Percentiles rank a stretch among this genome's conserved stretches.
phyloP scores from a whole-genome alignment of 352 stramenopile genomes.

The Phytophthora capsici region DNA sequence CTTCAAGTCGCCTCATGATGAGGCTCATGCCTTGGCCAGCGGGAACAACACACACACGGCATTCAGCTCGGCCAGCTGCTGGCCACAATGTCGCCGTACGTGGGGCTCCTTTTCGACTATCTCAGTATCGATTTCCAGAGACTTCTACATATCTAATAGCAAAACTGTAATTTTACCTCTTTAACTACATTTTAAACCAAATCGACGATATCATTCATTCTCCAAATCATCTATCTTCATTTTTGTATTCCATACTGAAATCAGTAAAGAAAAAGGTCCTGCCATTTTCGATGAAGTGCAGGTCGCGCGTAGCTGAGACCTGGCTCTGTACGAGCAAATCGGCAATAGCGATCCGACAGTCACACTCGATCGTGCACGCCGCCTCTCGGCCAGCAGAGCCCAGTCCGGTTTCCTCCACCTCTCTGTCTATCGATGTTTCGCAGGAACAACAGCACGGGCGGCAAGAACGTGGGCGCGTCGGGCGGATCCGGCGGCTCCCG shows the following conservation, averaged over 20 bases:
- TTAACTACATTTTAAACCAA: too few relatives aligned
- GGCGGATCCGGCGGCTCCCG: slow-evolving; percentile 33
- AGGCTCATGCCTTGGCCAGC: slow-evolving; percentile 8
- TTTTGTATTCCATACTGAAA: too few relatives aligned
- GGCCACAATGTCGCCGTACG: background rate
- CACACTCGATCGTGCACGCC: slow-evolving; percentile 10
- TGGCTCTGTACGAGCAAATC: slow-evolving; percentile 22
- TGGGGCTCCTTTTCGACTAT: too few relatives aligned
- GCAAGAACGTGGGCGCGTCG: slow-evolving; percentile 23
- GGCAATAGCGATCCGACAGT: slow-evolving; percentile 12
- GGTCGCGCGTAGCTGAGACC: background rate
- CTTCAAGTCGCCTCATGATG: slow-evolving; percentile 14
- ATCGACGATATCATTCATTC: too few relatives aligned
- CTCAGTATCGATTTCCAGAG: too few relatives aligned
- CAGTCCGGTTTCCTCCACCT: slow-evolving; percentile 31
- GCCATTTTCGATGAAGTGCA: too few relatives aligned
- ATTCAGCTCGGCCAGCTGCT: slow-evolving; percentile 25
- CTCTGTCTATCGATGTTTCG: slow-evolving; percentile 36
- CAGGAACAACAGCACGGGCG: slow-evolving; percentile 39
- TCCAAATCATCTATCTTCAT: too few relatives aligned
- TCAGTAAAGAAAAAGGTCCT: too few relatives aligned
- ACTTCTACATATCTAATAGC: too few relatives aligned
- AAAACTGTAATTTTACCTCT: too few relatives aligned
- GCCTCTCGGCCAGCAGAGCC: slow-evolving; percentile 3
- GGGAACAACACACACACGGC: slow-evolving; percentile 9